phyloP scores from a whole-genome alignment of 148 eudicot genomes.

The Rhododendron griersonianum region DNA sequence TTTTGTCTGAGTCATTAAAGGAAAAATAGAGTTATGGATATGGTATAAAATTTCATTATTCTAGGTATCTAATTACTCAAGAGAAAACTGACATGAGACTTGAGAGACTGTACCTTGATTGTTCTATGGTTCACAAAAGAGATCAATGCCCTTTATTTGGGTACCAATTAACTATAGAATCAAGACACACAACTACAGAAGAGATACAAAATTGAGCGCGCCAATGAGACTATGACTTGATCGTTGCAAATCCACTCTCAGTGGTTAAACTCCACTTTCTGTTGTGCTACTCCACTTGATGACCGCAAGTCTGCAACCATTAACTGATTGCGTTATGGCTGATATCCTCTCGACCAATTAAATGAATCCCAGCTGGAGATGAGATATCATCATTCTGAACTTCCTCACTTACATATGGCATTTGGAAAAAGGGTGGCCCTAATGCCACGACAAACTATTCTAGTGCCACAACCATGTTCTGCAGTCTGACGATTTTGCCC shows the following conservation, averaged over 20 bases:
- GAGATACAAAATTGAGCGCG: not conserved
- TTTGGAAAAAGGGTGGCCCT: not conserved
- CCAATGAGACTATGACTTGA: not conserved
- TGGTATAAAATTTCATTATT: not conserved
- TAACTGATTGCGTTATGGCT: not conserved
- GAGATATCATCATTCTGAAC: not conserved
- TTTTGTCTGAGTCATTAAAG: not conserved
- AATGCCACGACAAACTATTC: too few relatives aligned
- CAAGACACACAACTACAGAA: not conserved
- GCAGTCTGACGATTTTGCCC: too few relatives aligned
- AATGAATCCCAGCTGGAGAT: not conserved
- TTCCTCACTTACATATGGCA: not conserved
- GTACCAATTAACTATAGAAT: not conserved
- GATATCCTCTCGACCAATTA: not conserved
- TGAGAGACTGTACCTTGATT: not conserved
- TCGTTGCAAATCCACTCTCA: not conserved
- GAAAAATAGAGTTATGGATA: not conserved
- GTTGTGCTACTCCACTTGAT: not conserved
- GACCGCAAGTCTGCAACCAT: not conserved
- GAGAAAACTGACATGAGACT: not conserved
- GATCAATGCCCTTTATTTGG: not conserved
- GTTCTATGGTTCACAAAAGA: not conserved
- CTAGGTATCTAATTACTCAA: not conserved
- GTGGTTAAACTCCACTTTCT: not conserved
- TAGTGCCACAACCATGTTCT: too few relatives aligned